phyloP scores from a whole-genome alignment of 768 basidiomycete species.

The Inosperma sp. region DNA sequence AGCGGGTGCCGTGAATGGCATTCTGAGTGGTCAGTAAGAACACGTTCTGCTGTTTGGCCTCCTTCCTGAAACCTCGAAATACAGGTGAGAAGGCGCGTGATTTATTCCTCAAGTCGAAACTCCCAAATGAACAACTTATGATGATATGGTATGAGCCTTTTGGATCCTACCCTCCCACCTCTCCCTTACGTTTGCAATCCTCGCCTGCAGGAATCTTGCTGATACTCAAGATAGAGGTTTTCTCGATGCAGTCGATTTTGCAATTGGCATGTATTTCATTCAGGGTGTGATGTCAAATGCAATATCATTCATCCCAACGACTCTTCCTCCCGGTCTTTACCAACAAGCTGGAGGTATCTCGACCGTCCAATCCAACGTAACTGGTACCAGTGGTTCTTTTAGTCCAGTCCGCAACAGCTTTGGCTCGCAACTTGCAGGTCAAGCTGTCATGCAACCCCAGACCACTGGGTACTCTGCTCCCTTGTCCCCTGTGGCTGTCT shows the following conservation, averaged over 20 bases:
- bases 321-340: slow-evolving; percentile 79
- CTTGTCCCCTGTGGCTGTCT: slow-evolving; percentile 21
- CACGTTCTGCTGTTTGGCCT: neutral
- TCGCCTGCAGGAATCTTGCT: slow-evolving; percentile 70
- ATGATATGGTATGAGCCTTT: slow-evolving; percentile 75
- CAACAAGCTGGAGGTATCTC: slow-evolving; percentile 64
- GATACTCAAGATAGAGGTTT: slow-evolving; percentile 90
- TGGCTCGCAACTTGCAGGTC: slow-evolving; percentile 64
- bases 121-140: slow-evolving; percentile 80
- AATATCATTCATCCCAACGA: slow-evolving; percentile 62
- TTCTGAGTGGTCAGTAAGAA: slow-evolving; percentile 67
- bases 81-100: slow-evolving; percentile 83
- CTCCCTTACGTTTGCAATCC: slow-evolving; percentile 8
- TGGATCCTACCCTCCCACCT: neutral
- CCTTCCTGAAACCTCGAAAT: neutral
- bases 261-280: slow-evolving; percentile 94
- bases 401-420: slow-evolving; percentile 49
- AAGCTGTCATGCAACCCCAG: slow-evolving; percentile 48
- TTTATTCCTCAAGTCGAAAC: slow-evolving; percentile 87
- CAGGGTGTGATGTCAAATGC: slow-evolving; percentile 85
- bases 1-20: slow-evolving; percentile 66
- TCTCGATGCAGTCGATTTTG: slow-evolving; percentile 88
- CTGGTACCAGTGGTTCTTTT: slow-evolving; percentile 58
- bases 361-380: slow-evolving; percentile 47
- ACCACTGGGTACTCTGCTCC: slow-evolving; percentile 38